Base-by-base conservation (phyloP, 1,139 yeast species). In the Scheffersomyces lignicola region DNA sequence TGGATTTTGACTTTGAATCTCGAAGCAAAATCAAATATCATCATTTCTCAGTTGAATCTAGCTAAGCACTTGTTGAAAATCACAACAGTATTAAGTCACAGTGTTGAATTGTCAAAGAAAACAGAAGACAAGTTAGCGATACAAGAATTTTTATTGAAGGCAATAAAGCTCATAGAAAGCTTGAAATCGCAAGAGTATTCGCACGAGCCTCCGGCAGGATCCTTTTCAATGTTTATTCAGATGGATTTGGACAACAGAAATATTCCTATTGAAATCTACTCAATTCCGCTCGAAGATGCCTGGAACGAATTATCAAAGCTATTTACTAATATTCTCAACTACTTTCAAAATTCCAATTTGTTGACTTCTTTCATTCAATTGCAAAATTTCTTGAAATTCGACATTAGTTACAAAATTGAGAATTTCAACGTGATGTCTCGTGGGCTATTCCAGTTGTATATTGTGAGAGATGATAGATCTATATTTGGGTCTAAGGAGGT, bases 401-500 rank as follows among this genome's bases (percentile, higher is more conserved):
- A 61, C 30, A 51, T 71, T 16, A 58, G 60, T 25, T 44, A 49
- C 29, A 48, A 53, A 9, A 52, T 59, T 17, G 42, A 48, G 7
- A 35, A 61, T 3, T 79, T 47, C 25, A 60, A 78, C 48, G 80
- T 78, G 2, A 54, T 83, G 14, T 68, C 81, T 1, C 65, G 90
- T 40, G 84, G 85, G 2, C 48, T 80, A 15, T 73, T 81, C 46
- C 85, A 83, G 40, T 56, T 81, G 23, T 80, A 73, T 48, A 59
- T 82, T 16, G 62, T 83, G 5, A 61, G 87, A 39, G 84, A 81
- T 49, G 80, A 82, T 51, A 73, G 71, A 36, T 60, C 78, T 2
- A 62, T 83, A 1, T 48, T 77, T 34, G 73, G 69, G 5, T 13
- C 24, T 2, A 44, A 40, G 18, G 39, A 35, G n/a, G 28, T 58